Percentiles rank a stretch among this genome's conserved stretches.
Conservation (phyloP, 768 basidiomycete genomes). For the Pleurotus tuber-regium region DNA sequence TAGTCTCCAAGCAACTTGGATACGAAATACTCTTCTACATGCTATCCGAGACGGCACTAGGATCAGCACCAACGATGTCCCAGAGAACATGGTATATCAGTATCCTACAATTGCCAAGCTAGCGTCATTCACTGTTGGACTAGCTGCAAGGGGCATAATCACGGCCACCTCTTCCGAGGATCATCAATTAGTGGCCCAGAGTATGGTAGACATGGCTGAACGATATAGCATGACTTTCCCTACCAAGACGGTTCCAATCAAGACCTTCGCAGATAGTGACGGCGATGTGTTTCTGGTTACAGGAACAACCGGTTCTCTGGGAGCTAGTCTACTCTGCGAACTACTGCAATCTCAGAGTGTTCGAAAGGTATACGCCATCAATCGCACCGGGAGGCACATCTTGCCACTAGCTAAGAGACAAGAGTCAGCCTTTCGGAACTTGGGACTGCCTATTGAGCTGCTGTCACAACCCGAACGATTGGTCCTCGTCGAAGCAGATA, state of each 20-base stretch:
- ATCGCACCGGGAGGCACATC: constrained; percentile 10
- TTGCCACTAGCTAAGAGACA: neutral
- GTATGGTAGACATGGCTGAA: neutral
- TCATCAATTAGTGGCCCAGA: neutral
- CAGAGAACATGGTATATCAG: neutral
- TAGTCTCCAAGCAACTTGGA: neutral
- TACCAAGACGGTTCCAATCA: neutral
- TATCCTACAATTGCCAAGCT: neutral
- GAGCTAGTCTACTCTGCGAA: constrained; percentile 18
- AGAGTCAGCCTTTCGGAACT: neutral
- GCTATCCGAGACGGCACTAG: neutral
- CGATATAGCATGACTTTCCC: neutral
- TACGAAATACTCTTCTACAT: neutral
- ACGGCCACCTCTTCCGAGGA: neutral
- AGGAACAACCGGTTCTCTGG: constrained; percentile 38
- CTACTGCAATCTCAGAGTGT: constrained; percentile 15
- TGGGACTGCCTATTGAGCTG: neutral
- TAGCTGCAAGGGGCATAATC: neutral
- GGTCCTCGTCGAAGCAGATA: neutral
- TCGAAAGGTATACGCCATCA: constrained; percentile 29
- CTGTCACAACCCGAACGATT: neutral
- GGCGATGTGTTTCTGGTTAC: constrained; percentile 32
- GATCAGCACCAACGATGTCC: neutral
- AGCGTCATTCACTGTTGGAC: neutral
- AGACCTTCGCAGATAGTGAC: neutral